Evolutionary conservation across 345 rosid genomes (phyloP).

Genomic region (Adansonia digitata): DNA sequence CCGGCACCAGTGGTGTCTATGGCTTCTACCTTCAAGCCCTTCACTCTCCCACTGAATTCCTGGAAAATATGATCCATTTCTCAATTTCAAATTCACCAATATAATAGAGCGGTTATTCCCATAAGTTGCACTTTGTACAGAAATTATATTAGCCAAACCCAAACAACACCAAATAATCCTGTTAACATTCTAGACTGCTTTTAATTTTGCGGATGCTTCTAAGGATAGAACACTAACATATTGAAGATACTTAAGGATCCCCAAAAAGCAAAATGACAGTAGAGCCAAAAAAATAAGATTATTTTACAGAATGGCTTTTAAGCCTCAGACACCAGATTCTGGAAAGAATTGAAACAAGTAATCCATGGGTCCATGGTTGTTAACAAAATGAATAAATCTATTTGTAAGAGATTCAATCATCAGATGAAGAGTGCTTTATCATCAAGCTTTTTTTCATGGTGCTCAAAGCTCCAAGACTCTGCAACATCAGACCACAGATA

Average conservation of each 20-base stretch:
- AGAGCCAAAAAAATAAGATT: background rate
- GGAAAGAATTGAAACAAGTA: background rate
- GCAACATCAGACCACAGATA: background rate
- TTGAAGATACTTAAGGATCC: background rate
- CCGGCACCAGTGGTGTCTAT: constrained; percentile 98
- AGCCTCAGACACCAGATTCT: background rate
- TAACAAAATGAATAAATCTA: background rate
- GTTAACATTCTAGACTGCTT: background rate
- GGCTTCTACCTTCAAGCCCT: constrained; percentile 69
- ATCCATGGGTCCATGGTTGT: background rate
- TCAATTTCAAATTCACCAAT: background rate
- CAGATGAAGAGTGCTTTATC: background rate
- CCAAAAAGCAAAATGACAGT: background rate
- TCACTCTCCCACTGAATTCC: constrained; percentile 80
- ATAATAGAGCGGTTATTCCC: background rate
- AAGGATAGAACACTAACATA: background rate
- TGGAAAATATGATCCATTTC: constrained; percentile 20
- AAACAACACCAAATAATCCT: background rate
- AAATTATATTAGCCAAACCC: background rate
- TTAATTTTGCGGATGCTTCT: too few relatives aligned
- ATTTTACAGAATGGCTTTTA: background rate
- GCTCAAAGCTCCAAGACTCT: background rate
- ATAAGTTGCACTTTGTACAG: background rate
- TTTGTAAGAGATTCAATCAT: background rate
- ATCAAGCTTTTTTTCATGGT: background rate